Base-by-base conservation (phyloP, 2,329 filamentous ascomycete genomes). In the Emergomyces orientalis region DNA sequence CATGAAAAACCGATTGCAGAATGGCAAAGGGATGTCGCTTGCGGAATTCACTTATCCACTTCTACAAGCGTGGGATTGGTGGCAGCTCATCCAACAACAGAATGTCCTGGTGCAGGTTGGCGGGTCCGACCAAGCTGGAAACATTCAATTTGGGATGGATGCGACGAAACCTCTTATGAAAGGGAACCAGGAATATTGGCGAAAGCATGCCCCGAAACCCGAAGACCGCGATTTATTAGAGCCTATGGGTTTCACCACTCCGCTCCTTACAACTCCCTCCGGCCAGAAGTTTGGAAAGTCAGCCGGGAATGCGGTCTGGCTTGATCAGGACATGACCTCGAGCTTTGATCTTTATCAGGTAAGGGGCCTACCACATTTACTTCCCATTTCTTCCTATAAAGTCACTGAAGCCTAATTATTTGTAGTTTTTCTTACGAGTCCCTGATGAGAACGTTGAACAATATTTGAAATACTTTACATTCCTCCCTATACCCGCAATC, bases 51-150 rank as follows among this genome's bases (percentile, higher is more conserved):
- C 86, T 51, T 99, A 99, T 71, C 94, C 95, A 0, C 78, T 99
- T 19, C 85, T 97, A 70, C 94, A 99, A 74, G 91, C 88, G 27
- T 97, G 92, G 88, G 94, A 99, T 74, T 99, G 92, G 85, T 97
- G 90, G 90, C 82, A 89, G 68, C 83, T 97, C 78, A 95, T 89
- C 76, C 82, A 84, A 30, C 57, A 59, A 34, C 83, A 81, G 60
- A 81, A 83, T 57, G 81, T 91, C 11, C 88, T 92, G 71, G 84
- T 97, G 73, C 91, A 99, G 76, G 90, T 99, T 60, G 94, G 94
- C 63, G 94, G 94, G 47, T 91, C 91, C 7, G 94, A 99, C 73
- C 94, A 99, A 77, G 97, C 88, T 73, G 94, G 94, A 66, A 99
- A 99, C 76, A 97, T 99, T 67, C 84, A 95, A 34, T 87, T 92